A percentile compares a stretch with the other conserved stretches of the same genome.
Conservation (phyloP, 257 asterid genomes). For the Thymus quinquecostatus region DNA sequence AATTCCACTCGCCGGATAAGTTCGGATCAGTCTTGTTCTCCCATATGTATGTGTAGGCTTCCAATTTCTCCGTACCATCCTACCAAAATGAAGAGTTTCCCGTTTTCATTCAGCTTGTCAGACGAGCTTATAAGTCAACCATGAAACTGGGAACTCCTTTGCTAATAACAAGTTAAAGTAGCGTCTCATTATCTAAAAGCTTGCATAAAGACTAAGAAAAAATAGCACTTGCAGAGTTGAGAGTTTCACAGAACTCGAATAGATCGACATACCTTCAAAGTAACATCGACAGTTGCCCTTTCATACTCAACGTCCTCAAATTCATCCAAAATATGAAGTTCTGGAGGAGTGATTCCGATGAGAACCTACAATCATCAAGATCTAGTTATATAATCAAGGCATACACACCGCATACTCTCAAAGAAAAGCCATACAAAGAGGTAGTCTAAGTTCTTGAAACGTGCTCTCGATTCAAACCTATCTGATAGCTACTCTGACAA, state of each 20-base stretch:
- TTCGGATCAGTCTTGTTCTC: constrained; percentile 63
- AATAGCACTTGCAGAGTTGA: too few species aligned
- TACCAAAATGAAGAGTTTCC: constrained; percentile 32
- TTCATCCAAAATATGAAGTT: constrained; percentile 70
- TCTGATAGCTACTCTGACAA: neutral
- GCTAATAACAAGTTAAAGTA: neutral
- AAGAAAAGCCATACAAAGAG: constrained; percentile 7
- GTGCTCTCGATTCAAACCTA: constrained; percentile 17
- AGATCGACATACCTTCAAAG: constrained; percentile 49
- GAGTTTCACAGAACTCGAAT: neutral
- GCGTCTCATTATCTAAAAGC: neutral
- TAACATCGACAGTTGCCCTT: constrained; percentile 60
- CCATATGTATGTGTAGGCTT: constrained; percentile 67
- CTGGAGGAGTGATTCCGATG: constrained; percentile 64
- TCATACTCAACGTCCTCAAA: constrained; percentile 89
- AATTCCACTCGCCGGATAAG: constrained; percentile 73
- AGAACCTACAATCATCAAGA: constrained; percentile 57
- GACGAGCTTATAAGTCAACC: neutral
- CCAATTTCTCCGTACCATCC: constrained; percentile 63
- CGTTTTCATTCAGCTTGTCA: constrained; percentile 6
- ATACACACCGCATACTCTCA: neutral
- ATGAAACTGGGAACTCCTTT: neutral
- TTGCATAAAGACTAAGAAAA: neutral
- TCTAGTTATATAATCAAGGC: constrained; percentile 8
- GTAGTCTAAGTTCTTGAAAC: constrained; percentile 15